Base-by-base conservation (phyloP, 2,329 filamentous ascomycete genomes). In the Pseudogymnoascus sp. region DNA sequence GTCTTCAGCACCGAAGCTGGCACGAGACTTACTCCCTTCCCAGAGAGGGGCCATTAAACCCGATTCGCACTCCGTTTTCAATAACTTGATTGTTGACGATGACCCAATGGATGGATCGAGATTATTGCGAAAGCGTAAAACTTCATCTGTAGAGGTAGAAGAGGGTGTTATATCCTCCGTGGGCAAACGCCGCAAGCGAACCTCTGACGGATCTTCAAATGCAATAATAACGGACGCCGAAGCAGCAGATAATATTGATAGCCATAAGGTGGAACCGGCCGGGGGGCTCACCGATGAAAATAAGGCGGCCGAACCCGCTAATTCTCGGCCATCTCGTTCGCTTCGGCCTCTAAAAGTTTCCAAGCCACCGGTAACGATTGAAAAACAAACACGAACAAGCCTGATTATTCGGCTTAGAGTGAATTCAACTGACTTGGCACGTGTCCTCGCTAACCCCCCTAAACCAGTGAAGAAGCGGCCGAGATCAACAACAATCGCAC, bases 41-140 rank as follows among this genome's bases (percentile, higher is more conserved):
- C 84, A 87, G 62, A 82, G 85, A 64, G 87, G 87, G 42, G 76
- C 81, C 7, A 80, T 83, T 65, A 87, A 85, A 65, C 83, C 87
- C 15, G 86, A 87, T 65, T 90, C 89, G 15, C 88, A 91, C 74
- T 92, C 90, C 0, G 85, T 91, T 29, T 92, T 92, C 74, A 89
- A 89, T 68, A 86, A 87, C 63, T 77, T 89, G 10, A 86, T 89
- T 38, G 79, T 89, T 62, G 84, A 89, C 62, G 88, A 89, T 66
- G 88, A 91, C 70, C 82, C 88, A 7, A 80, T 88, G 77, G 89
- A 93, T 74, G 89, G 88, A 53, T 87, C 90, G 7, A 87, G 91
- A 62, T 84, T 89, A 33, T 78, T 96, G 65, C 84, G 93, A 65
- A 96, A 96, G 76, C 86, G 93, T 62, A 96, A 93, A 75, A 88